These are phyloP conservation scores for Rhodomyrtus tomentosa DNA, from an alignment of 345 rosid species.

Conservation along the genomic window DNA sequence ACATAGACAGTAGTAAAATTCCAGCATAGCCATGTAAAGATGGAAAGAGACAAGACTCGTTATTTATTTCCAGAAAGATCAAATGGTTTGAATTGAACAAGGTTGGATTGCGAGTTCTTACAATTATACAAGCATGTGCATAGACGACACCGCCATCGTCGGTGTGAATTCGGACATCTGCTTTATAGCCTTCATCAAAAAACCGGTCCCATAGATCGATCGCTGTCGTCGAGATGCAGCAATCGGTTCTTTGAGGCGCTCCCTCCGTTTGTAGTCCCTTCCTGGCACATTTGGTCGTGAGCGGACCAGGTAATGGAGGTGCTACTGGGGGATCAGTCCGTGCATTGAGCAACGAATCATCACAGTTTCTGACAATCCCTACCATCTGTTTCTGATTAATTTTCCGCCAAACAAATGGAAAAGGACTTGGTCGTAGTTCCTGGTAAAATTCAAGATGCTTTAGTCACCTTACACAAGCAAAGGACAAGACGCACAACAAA, in stretches of 20 bases:
- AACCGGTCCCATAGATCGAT: conserved; percentile 48
- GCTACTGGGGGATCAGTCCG: conserved; percentile 21
- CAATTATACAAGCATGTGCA: conserved; percentile 68
- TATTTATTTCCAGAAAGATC: not conserved
- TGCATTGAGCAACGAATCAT: not conserved
- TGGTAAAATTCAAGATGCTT: not conserved
- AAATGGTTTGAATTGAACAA: not conserved
- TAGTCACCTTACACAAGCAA: not conserved
- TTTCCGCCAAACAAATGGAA: not conserved
- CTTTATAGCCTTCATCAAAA: conserved; percentile 59
- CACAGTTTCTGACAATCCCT: not conserved
- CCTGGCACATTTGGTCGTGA: conserved; percentile 5
- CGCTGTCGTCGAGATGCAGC: not conserved
- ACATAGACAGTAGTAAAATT: not conserved
- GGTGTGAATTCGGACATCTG: conserved; percentile 51
- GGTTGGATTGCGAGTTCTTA: conserved; percentile 14
- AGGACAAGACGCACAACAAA: not conserved
- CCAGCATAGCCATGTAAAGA: not conserved
- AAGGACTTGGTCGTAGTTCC: not conserved
- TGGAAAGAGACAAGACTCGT: not conserved
- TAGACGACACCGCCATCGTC: conserved; percentile 39
- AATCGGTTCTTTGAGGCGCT: conserved; percentile 6
- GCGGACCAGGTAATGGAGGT: conserved; percentile 40
- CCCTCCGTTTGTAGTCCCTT: conserved; percentile 2
- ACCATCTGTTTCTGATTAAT: not conserved